A percentile compares a stretch with the other conserved stretches of the same genome.
Conservation (phyloP, 2,329 filamentous ascomycete species). For the Ceratocystiopsis brevicomis region DNA sequence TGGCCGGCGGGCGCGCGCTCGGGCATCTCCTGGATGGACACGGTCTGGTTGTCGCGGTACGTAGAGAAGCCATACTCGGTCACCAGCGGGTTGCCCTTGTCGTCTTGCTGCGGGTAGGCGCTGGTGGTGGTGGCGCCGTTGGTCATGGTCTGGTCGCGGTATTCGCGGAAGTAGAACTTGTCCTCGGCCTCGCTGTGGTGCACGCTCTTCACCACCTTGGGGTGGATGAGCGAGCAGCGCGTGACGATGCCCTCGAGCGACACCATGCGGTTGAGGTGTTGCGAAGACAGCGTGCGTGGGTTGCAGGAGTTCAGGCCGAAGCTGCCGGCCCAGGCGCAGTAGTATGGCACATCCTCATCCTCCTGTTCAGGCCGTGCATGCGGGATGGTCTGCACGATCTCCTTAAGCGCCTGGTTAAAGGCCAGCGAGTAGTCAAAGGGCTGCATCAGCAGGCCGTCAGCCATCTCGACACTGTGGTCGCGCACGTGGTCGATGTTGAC, state of each 20-base stretch:
- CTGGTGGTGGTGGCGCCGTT: conserved; percentile 75
- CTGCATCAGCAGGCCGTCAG: conserved; percentile 55
- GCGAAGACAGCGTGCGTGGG: conserved; percentile 74
- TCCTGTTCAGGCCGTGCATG: conserved; percentile 59
- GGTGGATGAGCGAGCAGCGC: conserved; percentile 81
- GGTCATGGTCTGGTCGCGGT: conserved; percentile 94
- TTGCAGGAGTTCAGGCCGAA: conserved; percentile 94
- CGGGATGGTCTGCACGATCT: conserved; percentile 65
- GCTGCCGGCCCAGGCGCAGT: conserved; percentile 91
- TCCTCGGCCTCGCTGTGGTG: conserved; percentile 82
- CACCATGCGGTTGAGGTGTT: conserved; percentile 89
- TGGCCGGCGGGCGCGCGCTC: conserved; percentile 90
- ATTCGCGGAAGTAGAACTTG: conserved; percentile 76
- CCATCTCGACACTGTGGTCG: conserved; percentile 67
- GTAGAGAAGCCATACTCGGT: conserved; percentile 95
- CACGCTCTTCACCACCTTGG: conserved; percentile 95
- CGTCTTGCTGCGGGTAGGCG: conserved; percentile 87
- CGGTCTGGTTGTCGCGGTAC: conserved; percentile 91
- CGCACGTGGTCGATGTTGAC: conserved; percentile 84
- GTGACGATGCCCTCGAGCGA: conserved; percentile 96
- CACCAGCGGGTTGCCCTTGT: conserved; percentile 74
- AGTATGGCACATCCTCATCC: conserved; percentile 66
- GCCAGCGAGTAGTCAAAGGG: conserved; percentile 80
- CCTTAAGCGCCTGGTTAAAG: conserved; percentile 79
- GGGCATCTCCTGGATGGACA: conserved; percentile 98